Base-by-base conservation (phyloP, 208 protist species). In the Wallacemonas collosoma region DNA sequence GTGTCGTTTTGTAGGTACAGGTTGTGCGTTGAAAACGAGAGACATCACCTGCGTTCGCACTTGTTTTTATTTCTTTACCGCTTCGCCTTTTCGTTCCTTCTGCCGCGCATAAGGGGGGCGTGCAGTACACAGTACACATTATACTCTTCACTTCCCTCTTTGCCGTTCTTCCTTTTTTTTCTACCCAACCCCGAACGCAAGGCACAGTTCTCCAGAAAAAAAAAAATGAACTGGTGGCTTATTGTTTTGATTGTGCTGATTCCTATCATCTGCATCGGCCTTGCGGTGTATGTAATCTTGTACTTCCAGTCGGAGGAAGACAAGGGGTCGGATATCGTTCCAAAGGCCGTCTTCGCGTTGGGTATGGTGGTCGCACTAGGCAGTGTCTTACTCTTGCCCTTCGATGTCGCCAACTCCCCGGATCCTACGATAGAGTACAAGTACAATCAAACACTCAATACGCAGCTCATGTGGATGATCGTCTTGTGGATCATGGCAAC, bases 361-460 rank as follows among this genome's bases (percentile, higher is more conserved):
- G 90, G 90, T 1, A 82, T 98, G 35, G 41, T 89, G 8, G 73
- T 98, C 45, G 80, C 93, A 35, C 71, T 85, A 14, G 84, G 91
- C 48, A 89, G 76, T 65, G 85, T 98, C 14, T 74, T 98, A 58
- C 79, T 98, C 17, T 77, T 98, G 7, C 96, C 97, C 2, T 95
- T 95, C 56, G 95, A 98, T 69, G 95, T 98, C 4, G 96, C 95
- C 17, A 97, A 98, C 72, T 73, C 81, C 7, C 71, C 81, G 38
- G 88, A 95, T 62, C 91, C 90, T 11, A 88, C 85, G 1, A 70
- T 89, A 1, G 43, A 45, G 55, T 76, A 83, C 63, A 80, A 75
- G 58, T 92, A 83, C 61, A 72, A 63, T 8, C 83, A 90, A 36
- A 92, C 90, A 2, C 72, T 98, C 1, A 88, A 97, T 45, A 90